Evolutionary conservation across 257 asterid genomes (phyloP).

Genomic region (Ilex asprella): DNA sequence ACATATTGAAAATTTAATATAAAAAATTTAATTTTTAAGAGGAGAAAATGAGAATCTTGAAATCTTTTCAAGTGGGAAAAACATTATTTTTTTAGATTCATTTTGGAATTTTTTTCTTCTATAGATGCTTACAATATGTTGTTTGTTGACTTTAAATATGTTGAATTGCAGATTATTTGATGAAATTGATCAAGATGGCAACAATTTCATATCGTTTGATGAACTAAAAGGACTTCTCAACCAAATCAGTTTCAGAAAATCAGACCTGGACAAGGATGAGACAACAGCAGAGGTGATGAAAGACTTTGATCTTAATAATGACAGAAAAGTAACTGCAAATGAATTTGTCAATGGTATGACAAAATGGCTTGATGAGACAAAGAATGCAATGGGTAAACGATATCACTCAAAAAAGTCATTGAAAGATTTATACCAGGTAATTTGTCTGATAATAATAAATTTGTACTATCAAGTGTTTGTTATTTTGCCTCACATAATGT

Average conservation of each 20-base stretch:
- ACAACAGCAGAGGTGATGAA: slow-evolving; percentile 30
- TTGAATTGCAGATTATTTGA: slow-evolving; percentile 28
- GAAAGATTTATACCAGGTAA: slow-evolving; percentile 40
- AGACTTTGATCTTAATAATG: slow-evolving; percentile 37
- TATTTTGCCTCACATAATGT: no score
- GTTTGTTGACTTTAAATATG: no score
- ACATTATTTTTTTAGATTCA: no score
- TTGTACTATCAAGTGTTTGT: background rate
- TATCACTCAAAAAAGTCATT: slow-evolving; percentile 40
- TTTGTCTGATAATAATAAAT: background rate
- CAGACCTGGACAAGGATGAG: slow-evolving; percentile 23
- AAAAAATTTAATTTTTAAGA: no score
- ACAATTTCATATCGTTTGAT: slow-evolving; percentile 29
- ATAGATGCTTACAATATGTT: no score
- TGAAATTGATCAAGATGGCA: slow-evolving; percentile 39
- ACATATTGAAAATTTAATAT: no score
- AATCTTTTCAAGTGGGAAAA: no score
- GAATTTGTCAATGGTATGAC: slow-evolving; percentile 49
- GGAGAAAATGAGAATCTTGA: no score
- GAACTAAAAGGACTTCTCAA: slow-evolving; percentile 41
- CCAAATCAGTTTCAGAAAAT: slow-evolving; percentile 27
- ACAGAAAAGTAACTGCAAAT: slow-evolving; percentile 38
- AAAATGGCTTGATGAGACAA: slow-evolving; percentile 55
- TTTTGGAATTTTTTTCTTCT: background rate
- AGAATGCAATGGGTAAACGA: slow-evolving; percentile 39